Conservation (phyloP, 2,329 filamentous ascomycete genomes). For the Penicillium sp. region DNA sequence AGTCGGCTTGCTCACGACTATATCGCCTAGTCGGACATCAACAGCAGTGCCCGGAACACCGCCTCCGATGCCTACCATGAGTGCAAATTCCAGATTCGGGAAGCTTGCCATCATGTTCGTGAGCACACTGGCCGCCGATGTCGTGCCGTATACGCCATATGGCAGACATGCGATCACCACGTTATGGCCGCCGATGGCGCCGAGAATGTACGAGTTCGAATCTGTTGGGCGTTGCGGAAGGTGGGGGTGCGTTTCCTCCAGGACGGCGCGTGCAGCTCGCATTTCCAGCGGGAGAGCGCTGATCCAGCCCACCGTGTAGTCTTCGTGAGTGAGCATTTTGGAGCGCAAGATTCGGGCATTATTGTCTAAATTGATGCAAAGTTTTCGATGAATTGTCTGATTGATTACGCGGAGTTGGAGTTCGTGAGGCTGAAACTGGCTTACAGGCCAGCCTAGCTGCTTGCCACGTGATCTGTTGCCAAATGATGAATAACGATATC, state of each 20-base stretch:
- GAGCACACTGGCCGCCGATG: not conserved
- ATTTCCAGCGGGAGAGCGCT: slow-evolving; percentile 22
- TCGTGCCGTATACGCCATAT: slow-evolving; percentile 8
- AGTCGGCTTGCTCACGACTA: slow-evolving; percentile 4
- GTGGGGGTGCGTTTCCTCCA: slow-evolving; percentile 8
- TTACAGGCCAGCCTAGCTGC: too few species aligned
- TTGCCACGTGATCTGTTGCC: too few species aligned
- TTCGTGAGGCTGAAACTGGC: too few species aligned
- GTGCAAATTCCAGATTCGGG: not conserved
- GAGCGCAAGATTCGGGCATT: too few species aligned
- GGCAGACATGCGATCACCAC: slow-evolving; percentile 15
- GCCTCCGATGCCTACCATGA: slow-evolving; percentile 22
- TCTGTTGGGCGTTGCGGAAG: not conserved
- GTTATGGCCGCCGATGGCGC: slow-evolving; percentile 5
- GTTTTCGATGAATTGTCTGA: too few species aligned
- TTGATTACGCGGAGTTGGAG: too few species aligned
- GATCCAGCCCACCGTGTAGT: slow-evolving; percentile 23
- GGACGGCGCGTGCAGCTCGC: slow-evolving; percentile 12
- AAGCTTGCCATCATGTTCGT: slow-evolving; percentile 12
- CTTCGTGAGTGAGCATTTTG: too few species aligned
- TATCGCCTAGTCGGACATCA: slow-evolving; percentile 19
- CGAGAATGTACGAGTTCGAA: slow-evolving; percentile 9
- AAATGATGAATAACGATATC: too few species aligned
- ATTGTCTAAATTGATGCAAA: too few species aligned
- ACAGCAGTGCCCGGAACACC: slow-evolving; percentile 8